Evolutionary conservation across 2,329 filamentous ascomycete species (phyloP).

Genomic region (Epichloe brachyelytri): DNA sequence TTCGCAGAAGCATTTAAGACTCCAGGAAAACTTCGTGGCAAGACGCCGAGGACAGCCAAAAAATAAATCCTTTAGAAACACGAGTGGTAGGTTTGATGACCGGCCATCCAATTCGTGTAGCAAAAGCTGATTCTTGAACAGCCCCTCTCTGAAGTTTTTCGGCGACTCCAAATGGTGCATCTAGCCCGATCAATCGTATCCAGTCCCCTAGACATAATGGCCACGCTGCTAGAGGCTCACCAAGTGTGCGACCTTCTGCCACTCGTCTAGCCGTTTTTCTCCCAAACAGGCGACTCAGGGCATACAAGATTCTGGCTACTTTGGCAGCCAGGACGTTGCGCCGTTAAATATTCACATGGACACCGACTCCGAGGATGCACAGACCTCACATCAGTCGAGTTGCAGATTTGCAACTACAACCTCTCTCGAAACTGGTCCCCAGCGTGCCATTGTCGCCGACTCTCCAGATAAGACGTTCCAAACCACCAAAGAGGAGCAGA

Average conservation of each 20-base stretch:
- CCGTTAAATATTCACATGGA: slow-evolving; percentile 13
- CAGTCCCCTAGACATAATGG: slow-evolving; percentile 47
- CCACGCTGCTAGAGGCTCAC: slow-evolving; percentile 29
- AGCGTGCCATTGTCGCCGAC: slow-evolving; percentile 16
- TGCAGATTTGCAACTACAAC: slow-evolving; percentile 8
- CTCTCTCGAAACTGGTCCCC: slow-evolving; percentile 12
- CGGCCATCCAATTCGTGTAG: not conserved
- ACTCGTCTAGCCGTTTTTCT: slow-evolving; percentile 17
- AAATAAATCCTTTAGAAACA: slow-evolving; percentile 40
- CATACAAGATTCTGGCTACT: slow-evolving; percentile 53
- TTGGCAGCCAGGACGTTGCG: slow-evolving; percentile 46
- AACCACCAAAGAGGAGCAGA: slow-evolving; percentile 33
- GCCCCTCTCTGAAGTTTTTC: slow-evolving; percentile 48
- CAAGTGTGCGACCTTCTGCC: slow-evolving; percentile 20
- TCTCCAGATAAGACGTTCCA: slow-evolving; percentile 28
- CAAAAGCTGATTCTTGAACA: slow-evolving; percentile 21
- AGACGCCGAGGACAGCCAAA: slow-evolving; percentile 60
- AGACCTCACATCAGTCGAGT: slow-evolving; percentile 10
- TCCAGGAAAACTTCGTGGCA: slow-evolving; percentile 69
- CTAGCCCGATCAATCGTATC: slow-evolving; percentile 33
- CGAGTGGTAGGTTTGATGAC: slow-evolving; percentile 45
- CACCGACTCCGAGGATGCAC: slow-evolving; percentile 10
- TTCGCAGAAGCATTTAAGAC: slow-evolving; percentile 95
- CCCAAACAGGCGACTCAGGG: slow-evolving; percentile 15
- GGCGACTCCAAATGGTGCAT: slow-evolving; percentile 42